A percentile compares a stretch with the other conserved stretches of the same genome.
Conservation (phyloP, 2,329 filamentous ascomycete species). For the Clarireedia monteithiana region DNA sequence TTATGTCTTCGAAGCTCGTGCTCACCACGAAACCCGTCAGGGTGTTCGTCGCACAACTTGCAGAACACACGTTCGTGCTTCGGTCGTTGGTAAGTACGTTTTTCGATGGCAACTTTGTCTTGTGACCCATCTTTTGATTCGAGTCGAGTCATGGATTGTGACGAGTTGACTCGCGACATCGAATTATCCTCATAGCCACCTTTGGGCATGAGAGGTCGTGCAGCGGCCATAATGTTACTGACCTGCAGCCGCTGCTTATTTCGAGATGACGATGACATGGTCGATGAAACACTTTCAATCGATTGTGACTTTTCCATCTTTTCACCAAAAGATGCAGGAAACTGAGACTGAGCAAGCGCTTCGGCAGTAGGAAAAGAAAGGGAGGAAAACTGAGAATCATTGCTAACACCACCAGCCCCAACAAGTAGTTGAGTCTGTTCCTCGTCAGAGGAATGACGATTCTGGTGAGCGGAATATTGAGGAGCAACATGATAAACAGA, state of each 20-base stretch:
- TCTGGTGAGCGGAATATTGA: slow-evolving; percentile 23
- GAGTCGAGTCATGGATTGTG: slow-evolving; percentile 24
- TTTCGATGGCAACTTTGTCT: slow-evolving; percentile 27
- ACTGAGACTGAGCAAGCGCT: slow-evolving; percentile 17
- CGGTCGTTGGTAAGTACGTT: slow-evolving; percentile 29
- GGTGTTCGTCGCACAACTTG: slow-evolving; percentile 69
- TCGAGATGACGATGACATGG: slow-evolving; percentile 25
- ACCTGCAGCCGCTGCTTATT: slow-evolving; percentile 27
- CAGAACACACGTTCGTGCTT: slow-evolving; percentile 41
- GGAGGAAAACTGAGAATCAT: slow-evolving; percentile 27
- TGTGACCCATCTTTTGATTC: slow-evolving; percentile 27
- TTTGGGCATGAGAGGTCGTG: slow-evolving; percentile 27
- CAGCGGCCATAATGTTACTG: slow-evolving; percentile 21
- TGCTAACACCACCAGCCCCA: slow-evolving; percentile 28
- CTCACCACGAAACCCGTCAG: slow-evolving; percentile 82
- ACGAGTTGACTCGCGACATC: slow-evolving; percentile 25
- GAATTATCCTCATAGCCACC: slow-evolving; percentile 22
- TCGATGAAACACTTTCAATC: slow-evolving; percentile 28
- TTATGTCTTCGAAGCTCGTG: slow-evolving; percentile 72
- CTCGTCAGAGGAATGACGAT: slow-evolving; percentile 25
- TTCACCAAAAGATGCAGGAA: slow-evolving; percentile 22
- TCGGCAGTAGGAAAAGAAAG: slow-evolving; percentile 21
- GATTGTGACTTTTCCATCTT: slow-evolving; percentile 30
- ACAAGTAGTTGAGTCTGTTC: slow-evolving; percentile 27
- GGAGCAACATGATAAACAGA: slow-evolving; percentile 22